Percentiles rank a stretch among this genome's conserved stretches.
These are phyloP conservation scores for Harrya chromipes DNA, from an alignment of 768 basidiomycete genomes.

Conservation along the genomic window DNA sequence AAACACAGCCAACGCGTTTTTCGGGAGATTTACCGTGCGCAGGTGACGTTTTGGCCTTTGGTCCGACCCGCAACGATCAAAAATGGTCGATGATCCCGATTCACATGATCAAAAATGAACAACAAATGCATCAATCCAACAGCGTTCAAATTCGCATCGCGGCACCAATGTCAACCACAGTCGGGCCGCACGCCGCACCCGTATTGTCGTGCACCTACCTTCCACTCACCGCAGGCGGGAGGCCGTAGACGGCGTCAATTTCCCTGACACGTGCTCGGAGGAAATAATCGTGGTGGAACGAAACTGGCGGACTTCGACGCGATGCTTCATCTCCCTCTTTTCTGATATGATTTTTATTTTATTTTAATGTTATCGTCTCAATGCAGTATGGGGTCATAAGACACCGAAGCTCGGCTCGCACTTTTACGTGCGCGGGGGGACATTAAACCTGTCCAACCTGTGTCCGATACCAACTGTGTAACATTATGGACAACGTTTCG, in stretches of 20 bases:
- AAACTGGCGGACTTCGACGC: neutral
- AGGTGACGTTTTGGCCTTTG: neutral
- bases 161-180: slow-evolving; percentile 13
- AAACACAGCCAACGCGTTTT: slow-evolving; percentile 6
- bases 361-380: too few relatives aligned
- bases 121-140: slow-evolving; percentile 1
- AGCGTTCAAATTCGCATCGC: slow-evolving; percentile 3
- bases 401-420: too few relatives aligned
- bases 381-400: too few relatives aligned
- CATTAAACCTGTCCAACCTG: neutral
- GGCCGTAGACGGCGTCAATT: slow-evolving; percentile 12
- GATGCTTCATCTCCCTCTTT: too few relatives aligned
- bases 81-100: slow-evolving; percentile 8
- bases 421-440: too few relatives aligned
- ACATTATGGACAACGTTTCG: slow-evolving; percentile 6
- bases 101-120: slow-evolving; percentile 2
- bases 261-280: slow-evolving; percentile 10
- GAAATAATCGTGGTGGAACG: slow-evolving; percentile 5
- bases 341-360: too few relatives aligned
- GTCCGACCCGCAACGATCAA: neutral
- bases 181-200: neutral
- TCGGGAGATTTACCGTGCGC: slow-evolving; percentile 11
- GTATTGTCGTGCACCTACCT: neutral
- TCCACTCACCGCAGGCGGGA: neutral
- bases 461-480: neutral